These are phyloP conservation scores for Reutealis trisperma DNA, from an alignment of 345 rosid genomes.

Conservation along the genomic window DNA sequence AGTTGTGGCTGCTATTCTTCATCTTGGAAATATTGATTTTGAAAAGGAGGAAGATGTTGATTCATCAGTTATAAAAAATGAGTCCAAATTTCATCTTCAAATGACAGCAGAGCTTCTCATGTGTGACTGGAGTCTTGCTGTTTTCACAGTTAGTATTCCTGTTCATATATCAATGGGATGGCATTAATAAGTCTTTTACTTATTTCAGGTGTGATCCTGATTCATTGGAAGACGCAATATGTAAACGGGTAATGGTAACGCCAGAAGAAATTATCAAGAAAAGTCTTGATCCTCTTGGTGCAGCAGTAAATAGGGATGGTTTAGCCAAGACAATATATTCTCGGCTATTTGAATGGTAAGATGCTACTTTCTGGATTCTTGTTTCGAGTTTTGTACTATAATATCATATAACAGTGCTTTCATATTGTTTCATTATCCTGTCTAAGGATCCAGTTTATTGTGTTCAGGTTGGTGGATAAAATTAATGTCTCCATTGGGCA, in stretches of 20 bases:
- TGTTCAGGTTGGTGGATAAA: conserved; percentile 79
- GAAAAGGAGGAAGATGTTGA: conserved; percentile 79
- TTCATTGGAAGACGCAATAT: conserved; percentile 86
- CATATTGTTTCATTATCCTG: neutral
- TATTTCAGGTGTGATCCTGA: conserved; percentile 67
- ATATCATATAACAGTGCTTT: neutral
- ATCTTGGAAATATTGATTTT: conserved; percentile 81
- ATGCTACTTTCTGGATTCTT: conserved; percentile 1
- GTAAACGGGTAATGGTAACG: conserved; percentile 95
- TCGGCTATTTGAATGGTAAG: conserved; percentile 87
- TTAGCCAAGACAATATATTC: conserved; percentile 91
- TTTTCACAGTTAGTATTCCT: conserved; percentile 12
- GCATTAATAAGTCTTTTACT: neutral
- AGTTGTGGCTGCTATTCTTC: conserved; percentile 90
- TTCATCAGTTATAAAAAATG: conserved; percentile 84
- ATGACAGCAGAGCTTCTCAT: conserved; percentile 83
- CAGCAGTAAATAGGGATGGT: conserved; percentile 78
- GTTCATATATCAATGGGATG: conserved; percentile 16
- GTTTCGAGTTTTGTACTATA: conserved; percentile 4
- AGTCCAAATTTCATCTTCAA: conserved; percentile 73
- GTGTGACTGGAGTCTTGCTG: conserved; percentile 37
- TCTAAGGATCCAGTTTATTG: conserved; percentile 28
- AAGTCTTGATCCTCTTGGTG: conserved; percentile 90
- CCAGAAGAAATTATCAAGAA: conserved; percentile 95
- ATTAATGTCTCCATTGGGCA: conserved; percentile 89